Percentiles rank a stretch among this genome's conserved stretches.
These are phyloP conservation scores for Heteromeles arbutifolia DNA, from an alignment of 306 rosid genomes.

Conservation along the genomic window DNA sequence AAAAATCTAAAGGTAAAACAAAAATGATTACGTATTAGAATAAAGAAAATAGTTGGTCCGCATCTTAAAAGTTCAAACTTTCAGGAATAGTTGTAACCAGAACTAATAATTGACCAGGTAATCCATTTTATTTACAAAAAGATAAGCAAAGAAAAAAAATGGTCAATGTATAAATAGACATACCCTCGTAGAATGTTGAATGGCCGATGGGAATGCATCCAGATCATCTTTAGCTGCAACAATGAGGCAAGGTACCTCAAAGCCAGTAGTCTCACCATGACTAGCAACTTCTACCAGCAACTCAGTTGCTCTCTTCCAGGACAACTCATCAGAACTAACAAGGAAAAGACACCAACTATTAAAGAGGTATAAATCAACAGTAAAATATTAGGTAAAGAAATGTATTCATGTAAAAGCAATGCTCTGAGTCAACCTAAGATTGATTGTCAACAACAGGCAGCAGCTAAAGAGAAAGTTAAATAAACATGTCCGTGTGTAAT, in stretches of 20 bases:
- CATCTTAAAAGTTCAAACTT: background rate
- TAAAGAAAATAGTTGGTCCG: background rate
- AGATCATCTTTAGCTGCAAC: conserved; percentile 94
- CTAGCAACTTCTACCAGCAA: conserved; percentile 79
- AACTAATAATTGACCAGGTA: background rate
- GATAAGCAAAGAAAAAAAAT: background rate
- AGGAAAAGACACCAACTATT: conserved; percentile 14
- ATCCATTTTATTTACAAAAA: background rate
- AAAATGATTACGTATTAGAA: background rate
- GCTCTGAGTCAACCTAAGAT: background rate
- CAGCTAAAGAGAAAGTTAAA: background rate
- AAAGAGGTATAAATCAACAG: background rate
- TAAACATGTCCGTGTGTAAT: background rate
- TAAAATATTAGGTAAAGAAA: background rate
- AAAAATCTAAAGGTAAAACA: background rate
- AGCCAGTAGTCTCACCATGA: conserved; percentile 95
- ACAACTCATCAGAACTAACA: conserved; percentile 72
- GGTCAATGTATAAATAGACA: background rate
- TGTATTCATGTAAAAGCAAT: background rate
- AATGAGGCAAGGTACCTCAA: conserved; percentile 95
- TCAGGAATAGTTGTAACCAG: background rate
- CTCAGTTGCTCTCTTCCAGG: conserved; percentile 81
- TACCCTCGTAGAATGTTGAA: conserved; percentile 93
- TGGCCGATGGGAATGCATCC: conserved; percentile 84
- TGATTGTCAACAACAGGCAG: background rate